A percentile compares a stretch with the other conserved stretches of the same genome.
phyloP scores from a whole-genome alignment of 495 filamentous ascomycete species.

The Umbilicaria muhlenbergii region DNA sequence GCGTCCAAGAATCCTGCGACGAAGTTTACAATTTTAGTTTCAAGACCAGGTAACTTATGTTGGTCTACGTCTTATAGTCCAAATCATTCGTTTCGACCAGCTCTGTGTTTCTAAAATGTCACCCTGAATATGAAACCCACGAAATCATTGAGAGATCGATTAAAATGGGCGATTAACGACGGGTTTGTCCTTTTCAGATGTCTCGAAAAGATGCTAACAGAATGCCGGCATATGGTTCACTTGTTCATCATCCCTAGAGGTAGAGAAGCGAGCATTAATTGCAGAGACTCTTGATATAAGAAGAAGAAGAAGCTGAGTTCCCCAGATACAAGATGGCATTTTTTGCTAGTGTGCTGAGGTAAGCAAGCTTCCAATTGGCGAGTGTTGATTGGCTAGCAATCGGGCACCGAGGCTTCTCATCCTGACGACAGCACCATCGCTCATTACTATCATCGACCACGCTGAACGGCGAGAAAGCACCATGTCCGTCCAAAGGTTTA shows the following conservation, averaged over 20 bases:
- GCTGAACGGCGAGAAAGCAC: conserved; percentile 9
- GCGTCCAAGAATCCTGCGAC: too few species aligned
- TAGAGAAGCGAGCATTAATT: conserved; percentile 15
- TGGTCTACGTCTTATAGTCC: too few species aligned
- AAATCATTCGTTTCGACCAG: too few species aligned
- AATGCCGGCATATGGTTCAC: conserved; percentile 30
- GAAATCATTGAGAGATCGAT: conserved; percentile 8
- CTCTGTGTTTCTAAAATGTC: not conserved
- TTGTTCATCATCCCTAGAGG: conserved; percentile 27
- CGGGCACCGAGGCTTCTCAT: not conserved
- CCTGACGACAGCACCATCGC: conserved; percentile 2
- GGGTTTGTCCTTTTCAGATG: conserved; percentile 31
- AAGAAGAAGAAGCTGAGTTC: conserved; percentile 15
- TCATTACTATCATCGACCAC: not conserved
- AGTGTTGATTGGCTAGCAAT: not conserved
- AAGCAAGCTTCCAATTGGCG: not conserved
- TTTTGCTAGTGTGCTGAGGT: not conserved
- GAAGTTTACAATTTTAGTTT: too few species aligned
- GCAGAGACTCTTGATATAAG: conserved; percentile 31
- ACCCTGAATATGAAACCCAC: conserved; percentile 17
- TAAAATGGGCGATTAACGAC: conserved; percentile 44
- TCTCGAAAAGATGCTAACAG: conserved; percentile 29
- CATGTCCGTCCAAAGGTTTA: conserved; percentile 53
- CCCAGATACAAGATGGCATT: not conserved
- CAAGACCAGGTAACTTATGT: too few species aligned